A percentile compares a stretch with the other conserved stretches of the same genome.
These are phyloP conservation scores for Neonectria sp. DNA, from an alignment of 2,329 filamentous ascomycete species.

Conservation along the genomic window DNA sequence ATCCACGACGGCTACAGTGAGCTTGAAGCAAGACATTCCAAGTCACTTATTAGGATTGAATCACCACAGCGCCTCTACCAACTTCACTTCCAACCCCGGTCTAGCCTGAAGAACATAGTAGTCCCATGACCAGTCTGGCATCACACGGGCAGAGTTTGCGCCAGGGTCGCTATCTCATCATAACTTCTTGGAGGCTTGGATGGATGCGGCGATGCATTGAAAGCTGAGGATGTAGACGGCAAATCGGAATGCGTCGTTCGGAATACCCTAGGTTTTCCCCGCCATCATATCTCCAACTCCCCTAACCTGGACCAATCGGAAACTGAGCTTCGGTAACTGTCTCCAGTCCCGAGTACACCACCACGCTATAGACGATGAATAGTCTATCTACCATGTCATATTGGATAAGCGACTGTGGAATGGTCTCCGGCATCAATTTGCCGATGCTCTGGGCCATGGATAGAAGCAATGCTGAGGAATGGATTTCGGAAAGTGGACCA, in stretches of 20 bases:
- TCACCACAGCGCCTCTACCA: no score
- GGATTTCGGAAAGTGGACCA: constrained; percentile 11
- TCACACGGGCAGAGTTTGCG: neutral
- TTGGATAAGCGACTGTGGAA: neutral
- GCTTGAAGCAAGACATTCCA: no score
- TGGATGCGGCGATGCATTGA: neutral
- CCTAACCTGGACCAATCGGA: constrained; percentile 11
- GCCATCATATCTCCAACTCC: neutral
- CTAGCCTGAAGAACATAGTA: no score
- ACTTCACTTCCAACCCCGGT: no score
- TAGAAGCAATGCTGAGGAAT: neutral
- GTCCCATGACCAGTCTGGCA: no score
- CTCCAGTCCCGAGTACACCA: neutral
- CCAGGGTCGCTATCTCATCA: neutral
- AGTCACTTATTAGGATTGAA: no score
- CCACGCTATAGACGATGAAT: neutral
- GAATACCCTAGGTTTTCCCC: neutral
- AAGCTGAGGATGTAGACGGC: neutral
- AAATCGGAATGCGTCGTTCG: constrained; percentile 17
- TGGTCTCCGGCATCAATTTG: neutral
- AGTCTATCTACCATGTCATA: no score
- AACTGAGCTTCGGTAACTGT: neutral
- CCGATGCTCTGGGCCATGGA: neutral
- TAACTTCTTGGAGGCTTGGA: neutral
- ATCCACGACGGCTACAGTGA: no score